Evolutionary conservation across 495 filamentous ascomycete species (phyloP), one percentile per base, ranked within the genome.

Genomic region (Podospora bellae-mahoneyi): DNA sequence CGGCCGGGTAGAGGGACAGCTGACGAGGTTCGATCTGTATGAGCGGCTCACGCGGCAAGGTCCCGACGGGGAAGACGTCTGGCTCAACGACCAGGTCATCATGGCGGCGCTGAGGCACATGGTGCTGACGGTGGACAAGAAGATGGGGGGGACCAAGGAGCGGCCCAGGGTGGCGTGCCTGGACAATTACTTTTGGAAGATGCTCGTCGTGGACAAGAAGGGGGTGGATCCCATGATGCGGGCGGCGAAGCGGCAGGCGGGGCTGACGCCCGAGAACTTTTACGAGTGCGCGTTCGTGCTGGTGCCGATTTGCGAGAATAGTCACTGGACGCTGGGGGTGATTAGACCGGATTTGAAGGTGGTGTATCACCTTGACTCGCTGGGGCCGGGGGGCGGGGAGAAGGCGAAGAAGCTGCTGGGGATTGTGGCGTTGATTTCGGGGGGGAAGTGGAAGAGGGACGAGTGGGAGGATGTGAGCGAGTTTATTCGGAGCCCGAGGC

Each of bases 21-120:
- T 23, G 20, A 23, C 20, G 20, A 23, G 20, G 20, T 23, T 23
- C 20, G 20, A 23, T 23, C 20, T 96, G 48, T 73, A 62, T 0
- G 77, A 77, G 26, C 79, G 84, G 78, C 65, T 94, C 63, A 78
- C 90, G 19, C 77, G 77, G 16, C 65, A 76, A 2, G 72, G 75
- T 9, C 80, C 78, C 20, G 20, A 23, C 20, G 20, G 20, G 20
- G 20, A 23, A 23, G 20, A 23, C 20, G 20, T 23, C 0, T 97
- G 93, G 93, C 80, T 97, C 0, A 95, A 96, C 71, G 92, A 96
- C 75, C 90, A 93, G 64, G 84, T 92, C 20, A 89, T 96, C 72
- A 92, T 91, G 68, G 83, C 85, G 2, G 89, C 89, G 27, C 78
- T 95, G 7, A 76, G 81, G 1, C 75, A 87, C 26, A 77, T 93